Percentiles rank a stretch among this genome's conserved stretches.
These are phyloP conservation scores for Agrocybe pediades DNA, from an alignment of 768 basidiomycete species.

Conservation along the genomic window DNA sequence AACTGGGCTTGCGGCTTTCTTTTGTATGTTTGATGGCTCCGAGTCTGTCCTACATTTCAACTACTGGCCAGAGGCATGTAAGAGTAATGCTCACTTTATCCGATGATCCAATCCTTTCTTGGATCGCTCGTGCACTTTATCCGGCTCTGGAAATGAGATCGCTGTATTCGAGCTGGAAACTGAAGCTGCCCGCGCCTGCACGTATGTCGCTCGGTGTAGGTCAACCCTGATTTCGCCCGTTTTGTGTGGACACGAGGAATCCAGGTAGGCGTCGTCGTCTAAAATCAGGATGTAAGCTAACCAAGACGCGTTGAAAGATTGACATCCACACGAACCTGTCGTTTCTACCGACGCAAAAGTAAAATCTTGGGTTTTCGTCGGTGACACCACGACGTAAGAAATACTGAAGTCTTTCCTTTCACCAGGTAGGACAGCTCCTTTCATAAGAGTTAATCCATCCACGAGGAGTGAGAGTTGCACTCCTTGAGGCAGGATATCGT, in stretches of 20 bases:
- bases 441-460: background rate
- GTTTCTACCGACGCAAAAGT: slow-evolving; percentile 10
- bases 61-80: background rate
- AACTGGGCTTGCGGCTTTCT: too few species aligned
- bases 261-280: slow-evolving; percentile 27
- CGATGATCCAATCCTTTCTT: slow-evolving; percentile 25
- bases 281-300: background rate
- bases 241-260: slow-evolving; percentile 1
- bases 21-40: too few species aligned
- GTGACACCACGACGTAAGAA: background rate
- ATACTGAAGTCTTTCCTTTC: background rate
- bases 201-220: background rate
- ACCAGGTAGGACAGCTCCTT: background rate
- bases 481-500: background rate
- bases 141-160: background rate
- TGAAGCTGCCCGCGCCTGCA: too few species aligned
- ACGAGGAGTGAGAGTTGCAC: background rate
- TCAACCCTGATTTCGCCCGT: slow-evolving; percentile 21
- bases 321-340: slow-evolving; percentile 11
- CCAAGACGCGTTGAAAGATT: background rate
- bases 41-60: background rate
- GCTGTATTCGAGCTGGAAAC: background rate
- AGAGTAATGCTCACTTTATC: slow-evolving; percentile 14
- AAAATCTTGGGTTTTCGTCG: slow-evolving; percentile 1
- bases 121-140: slow-evolving; percentile 24